Evolutionary conservation across 768 basidiomycete species (phyloP), one percentile per base, ranked within the genome.

Genomic region (Hysterangium stoloniferum): DNA sequence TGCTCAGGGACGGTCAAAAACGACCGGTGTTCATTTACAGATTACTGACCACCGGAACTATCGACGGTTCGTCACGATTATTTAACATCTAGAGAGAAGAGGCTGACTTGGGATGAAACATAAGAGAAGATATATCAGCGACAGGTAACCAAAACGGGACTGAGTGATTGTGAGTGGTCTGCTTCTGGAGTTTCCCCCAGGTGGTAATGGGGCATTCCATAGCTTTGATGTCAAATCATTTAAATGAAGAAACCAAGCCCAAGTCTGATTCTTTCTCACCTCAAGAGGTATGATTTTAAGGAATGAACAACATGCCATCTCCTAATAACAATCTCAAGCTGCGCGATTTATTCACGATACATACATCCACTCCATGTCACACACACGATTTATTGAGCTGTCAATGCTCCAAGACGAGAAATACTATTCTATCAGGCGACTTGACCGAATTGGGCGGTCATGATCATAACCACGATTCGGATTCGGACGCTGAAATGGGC

Each of bases 361-460:
- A 93, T 66, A 69, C 74, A 0, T 71, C 81, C 48, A 93, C 91
- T 0, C 68, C 73, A 6, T 94, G 90, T 68, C 86, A 94, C 54
- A 98, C 94, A 1, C 95, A 98, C 59, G 95, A 97, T 56, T 74
- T 97, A 15, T 72, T 97, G 12, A 84, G 79, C 53, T 98, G 94
- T 60, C 70, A 69, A 9, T 95, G 90, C 56, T 76, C 75, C 32
- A 37, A 38, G 22, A 32, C 34, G 56, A 44, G 54, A 19, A 42
- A 53, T 12, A 50, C 22, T 20, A 45, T 32, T 57, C 56, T 33
- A 27, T 17, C 13, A 47, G n/a, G 24, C 38, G 60, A 62, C 22
- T 58, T 50, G 27, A 64, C 69, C 3, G 60, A 62, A n/a, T 57
- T 46, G 8, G 62, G 58, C n/a, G 56, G n/a, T n/a, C n/a, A n/a